Conservation (phyloP, 2,329 filamentous ascomycete species). For the Lojkania enalia region DNA sequence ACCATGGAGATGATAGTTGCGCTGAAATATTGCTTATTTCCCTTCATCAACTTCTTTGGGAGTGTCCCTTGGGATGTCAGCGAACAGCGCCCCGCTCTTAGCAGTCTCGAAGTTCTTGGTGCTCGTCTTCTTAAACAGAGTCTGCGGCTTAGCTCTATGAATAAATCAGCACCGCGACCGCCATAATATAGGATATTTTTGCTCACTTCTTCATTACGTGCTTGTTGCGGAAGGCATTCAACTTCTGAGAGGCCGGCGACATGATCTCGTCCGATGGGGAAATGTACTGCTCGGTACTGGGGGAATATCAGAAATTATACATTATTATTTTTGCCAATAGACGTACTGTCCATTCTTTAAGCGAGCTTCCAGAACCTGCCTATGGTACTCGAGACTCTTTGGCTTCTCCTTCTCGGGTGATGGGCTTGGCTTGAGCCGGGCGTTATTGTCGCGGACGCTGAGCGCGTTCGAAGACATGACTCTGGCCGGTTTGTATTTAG, state of each 20-base stretch:
- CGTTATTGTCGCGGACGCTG: conserved; percentile 68
- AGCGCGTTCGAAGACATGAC: conserved; percentile 65
- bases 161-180: conserved; percentile 19
- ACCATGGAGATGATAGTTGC: too few relatives aligned
- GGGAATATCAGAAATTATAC: not conserved
- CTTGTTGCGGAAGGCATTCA: conserved; percentile 78
- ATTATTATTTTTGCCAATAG: not conserved
- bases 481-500: not conserved
- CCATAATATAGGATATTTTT: too few relatives aligned
- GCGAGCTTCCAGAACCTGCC: conserved; percentile 73
- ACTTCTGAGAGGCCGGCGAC: conserved; percentile 83
- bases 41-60: conserved; percentile 9
- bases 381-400: conserved; percentile 70
- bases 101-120: conserved; percentile 44
- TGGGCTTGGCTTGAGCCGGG: conserved; percentile 35
- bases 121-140: conserved; percentile 48
- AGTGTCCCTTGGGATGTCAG: conserved; percentile 38
- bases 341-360: conserved; percentile 68
- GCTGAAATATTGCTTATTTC: too few relatives aligned
- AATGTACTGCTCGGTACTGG: conserved; percentile 64
- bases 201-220: conserved; percentile 71
- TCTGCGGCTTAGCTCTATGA: conserved; percentile 44
- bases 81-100: conserved; percentile 43
- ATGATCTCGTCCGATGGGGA: conserved; percentile 88
- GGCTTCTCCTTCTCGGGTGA: conserved; percentile 44